phyloP scores from a whole-genome alignment of 306 rosid species.

The Erythrophleum fordii region DNA sequence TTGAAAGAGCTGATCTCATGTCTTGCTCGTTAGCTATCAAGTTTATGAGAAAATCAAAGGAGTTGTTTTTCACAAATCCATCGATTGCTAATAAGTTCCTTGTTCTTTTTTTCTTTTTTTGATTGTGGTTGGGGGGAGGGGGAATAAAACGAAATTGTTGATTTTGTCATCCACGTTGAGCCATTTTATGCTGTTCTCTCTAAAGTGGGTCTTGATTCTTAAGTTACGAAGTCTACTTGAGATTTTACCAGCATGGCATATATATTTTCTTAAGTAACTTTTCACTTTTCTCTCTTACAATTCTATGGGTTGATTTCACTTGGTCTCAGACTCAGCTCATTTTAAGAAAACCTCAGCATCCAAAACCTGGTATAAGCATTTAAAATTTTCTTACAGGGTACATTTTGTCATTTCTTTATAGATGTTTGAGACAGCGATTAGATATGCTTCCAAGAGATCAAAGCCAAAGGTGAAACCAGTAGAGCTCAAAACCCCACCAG shows the following conservation, averaged over 20 bases:
- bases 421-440: constrained; percentile 28
- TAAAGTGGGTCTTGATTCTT: neutral
- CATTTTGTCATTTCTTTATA: neutral
- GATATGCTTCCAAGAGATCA: constrained; percentile 52
- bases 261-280: neutral
- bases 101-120: too few species aligned
- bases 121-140: too few species aligned
- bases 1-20: neutral
- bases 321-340: neutral
- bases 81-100: neutral
- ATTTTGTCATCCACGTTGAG: neutral
- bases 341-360: neutral
- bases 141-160: neutral
- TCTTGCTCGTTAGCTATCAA: neutral
- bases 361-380: neutral
- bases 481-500: constrained; percentile 64
- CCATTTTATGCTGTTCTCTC: neutral
- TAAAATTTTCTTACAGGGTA: neutral
- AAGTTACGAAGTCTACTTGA: neutral
- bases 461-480: constrained; percentile 65
- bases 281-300: neutral
- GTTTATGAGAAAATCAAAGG: neutral
- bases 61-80: neutral
- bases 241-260: neutral
- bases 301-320: neutral